A percentile compares a stretch with the other conserved stretches of the same genome.
Conservation (phyloP, 108 stramenopile species). For the Skeletonema potamos region DNA sequence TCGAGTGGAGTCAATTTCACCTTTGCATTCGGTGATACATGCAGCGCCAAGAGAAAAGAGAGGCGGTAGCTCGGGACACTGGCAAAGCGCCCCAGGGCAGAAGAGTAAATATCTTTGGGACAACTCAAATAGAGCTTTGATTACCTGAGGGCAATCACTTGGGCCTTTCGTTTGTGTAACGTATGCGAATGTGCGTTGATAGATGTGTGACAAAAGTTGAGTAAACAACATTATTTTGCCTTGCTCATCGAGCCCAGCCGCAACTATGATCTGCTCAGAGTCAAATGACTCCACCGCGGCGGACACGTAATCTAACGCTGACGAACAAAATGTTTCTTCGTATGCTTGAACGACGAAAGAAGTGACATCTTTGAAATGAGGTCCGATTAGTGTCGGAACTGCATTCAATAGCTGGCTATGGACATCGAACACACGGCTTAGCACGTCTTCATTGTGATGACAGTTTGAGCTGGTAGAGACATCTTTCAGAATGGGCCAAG, state of each 20-base stretch:
- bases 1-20: conserved; percentile 53
- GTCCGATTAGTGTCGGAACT: conserved; percentile 44
- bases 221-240: conserved; percentile 27
- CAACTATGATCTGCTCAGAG: conserved; percentile 12
- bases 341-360: conserved; percentile 57
- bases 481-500: conserved; percentile 48
- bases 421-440: conserved; percentile 31
- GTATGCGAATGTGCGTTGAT: conserved; percentile 28
- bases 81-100: conserved; percentile 48
- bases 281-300: conserved; percentile 65
- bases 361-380: conserved; percentile 53
- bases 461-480: conserved; percentile 26
- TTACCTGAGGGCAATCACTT: conserved; percentile 36
- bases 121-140: conserved; percentile 53
- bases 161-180: conserved; percentile 29
- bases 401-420: conserved; percentile 52
- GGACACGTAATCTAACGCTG: conserved; percentile 52
- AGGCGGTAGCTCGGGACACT: conserved; percentile 39
- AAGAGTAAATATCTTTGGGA: conserved; percentile 58
- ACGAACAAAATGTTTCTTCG: conserved; percentile 44
- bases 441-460: conserved; percentile 23
- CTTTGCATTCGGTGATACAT: conserved; percentile 52
- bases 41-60: conserved; percentile 47
- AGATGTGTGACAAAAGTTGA: conserved; percentile 51
- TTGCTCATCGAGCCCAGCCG: conserved; percentile 31